A percentile compares a stretch with the other conserved stretches of the same genome.
phyloP scores from a whole-genome alignment of 202 grass and related monocot species.

The Bolboschoenoplectus hybrid region DNA sequence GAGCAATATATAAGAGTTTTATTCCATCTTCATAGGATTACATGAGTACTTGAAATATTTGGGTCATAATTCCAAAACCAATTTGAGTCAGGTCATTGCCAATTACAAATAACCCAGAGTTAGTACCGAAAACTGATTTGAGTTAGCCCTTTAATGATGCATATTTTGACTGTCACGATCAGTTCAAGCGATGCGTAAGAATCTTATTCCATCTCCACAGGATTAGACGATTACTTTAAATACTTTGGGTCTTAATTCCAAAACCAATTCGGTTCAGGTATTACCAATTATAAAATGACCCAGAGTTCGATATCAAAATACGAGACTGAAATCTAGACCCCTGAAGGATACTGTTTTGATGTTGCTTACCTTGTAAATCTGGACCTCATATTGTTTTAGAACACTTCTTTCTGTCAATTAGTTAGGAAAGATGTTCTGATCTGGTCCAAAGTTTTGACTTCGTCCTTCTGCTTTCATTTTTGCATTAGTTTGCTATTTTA shows the following conservation, averaged over 20 bases:
- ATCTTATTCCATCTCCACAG: background rate
- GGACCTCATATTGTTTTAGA: background rate
- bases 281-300: background rate
- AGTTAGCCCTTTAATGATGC: background rate
- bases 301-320: background rate
- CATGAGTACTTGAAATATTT: background rate
- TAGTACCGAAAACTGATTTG: too few relatives aligned
- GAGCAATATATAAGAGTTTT: background rate
- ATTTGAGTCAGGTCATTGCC: background rate
- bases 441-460: background rate
- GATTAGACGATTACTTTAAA: background rate
- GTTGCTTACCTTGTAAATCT: background rate
- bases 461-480: background rate
- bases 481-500: constrained; percentile 2
- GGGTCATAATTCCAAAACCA: background rate
- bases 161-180: background rate
- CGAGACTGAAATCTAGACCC: background rate
- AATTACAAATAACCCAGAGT: background rate
- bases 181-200: background rate
- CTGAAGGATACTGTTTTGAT: background rate
- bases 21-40: background rate
- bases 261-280: background rate
- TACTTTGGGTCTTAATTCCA: background rate
- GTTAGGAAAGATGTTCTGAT: background rate
- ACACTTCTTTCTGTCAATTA: background rate